These are phyloP conservation scores for Venturia nashicola DNA, from an alignment of 2,329 filamentous ascomycete genomes.

Conservation along the genomic window DNA sequence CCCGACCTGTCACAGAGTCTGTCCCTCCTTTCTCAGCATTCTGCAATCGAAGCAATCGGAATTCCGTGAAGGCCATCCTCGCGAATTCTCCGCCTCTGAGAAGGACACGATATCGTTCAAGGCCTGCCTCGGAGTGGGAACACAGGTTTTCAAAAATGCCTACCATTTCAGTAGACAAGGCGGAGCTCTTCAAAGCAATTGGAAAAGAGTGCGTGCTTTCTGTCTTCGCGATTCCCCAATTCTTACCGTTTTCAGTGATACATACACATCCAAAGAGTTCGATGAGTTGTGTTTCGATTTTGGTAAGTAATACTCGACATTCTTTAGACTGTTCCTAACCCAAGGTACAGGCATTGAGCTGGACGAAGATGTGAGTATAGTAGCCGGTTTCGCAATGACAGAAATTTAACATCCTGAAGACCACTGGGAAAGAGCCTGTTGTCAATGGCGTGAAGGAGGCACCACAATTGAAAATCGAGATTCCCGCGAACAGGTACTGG, in stretches of 20 bases:
- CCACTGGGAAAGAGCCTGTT: constrained; percentile 54
- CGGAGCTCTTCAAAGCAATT: constrained; percentile 83
- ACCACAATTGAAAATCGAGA: constrained; percentile 94
- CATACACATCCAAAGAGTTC: constrained; percentile 86
- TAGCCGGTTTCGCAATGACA: not conserved
- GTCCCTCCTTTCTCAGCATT: not conserved
- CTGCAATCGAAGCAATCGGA: not conserved
- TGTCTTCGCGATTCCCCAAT: not conserved
- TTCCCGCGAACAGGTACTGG: constrained; percentile 79
- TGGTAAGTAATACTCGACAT: constrained; percentile 35
- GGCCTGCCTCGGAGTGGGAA: not conserved
- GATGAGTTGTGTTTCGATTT: constrained; percentile 98
- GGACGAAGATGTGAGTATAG: constrained; percentile 62
- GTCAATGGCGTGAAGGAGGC: constrained; percentile 73
- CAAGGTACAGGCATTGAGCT: constrained; percentile 61
- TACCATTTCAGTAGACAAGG: constrained; percentile 94
- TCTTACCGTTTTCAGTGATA: constrained; percentile 24
- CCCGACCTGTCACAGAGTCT: not conserved
- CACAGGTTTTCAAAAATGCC: constrained; percentile 53
- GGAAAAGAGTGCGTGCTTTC: constrained; percentile 59
- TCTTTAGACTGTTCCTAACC: not conserved
- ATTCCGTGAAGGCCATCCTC: not conserved
- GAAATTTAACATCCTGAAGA: not conserved
- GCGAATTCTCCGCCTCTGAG: not conserved
- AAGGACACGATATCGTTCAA: not conserved